phyloP scores from a whole-genome alignment of 208 protist species.

The Leishmania tropica region DNA sequence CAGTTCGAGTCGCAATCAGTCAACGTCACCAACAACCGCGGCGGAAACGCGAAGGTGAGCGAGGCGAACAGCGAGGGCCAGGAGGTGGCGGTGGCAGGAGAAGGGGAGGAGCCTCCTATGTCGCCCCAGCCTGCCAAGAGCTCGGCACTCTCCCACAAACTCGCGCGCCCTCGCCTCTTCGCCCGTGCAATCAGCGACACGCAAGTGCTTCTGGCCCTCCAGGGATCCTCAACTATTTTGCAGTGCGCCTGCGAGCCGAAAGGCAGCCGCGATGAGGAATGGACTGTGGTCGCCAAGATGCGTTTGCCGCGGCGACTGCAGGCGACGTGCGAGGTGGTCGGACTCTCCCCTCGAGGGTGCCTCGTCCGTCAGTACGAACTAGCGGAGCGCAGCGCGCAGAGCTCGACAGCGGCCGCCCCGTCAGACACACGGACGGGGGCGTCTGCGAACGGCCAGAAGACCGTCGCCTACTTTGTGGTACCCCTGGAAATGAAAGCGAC shows the following conservation, averaged over 20 bases:
- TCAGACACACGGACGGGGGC: background rate
- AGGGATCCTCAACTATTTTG: slow-evolving; percentile 26
- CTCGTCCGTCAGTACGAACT: slow-evolving; percentile 14
- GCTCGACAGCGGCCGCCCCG: background rate
- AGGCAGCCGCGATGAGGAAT: slow-evolving; percentile 2
- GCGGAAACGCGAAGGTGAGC: background rate
- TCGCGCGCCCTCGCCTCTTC: slow-evolving; percentile 11
- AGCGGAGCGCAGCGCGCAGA: background rate
- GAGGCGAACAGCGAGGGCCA: background rate
- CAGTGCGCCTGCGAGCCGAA: slow-evolving; percentile 35
- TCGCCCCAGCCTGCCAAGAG: background rate
- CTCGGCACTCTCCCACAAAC: background rate
- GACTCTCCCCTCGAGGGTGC: slow-evolving; percentile 8
- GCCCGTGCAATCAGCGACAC: slow-evolving; percentile 21
- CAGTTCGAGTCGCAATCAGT: slow-evolving; percentile 39
- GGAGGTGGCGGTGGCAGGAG: background rate
- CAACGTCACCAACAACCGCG: background rate
- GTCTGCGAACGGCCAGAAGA: background rate
- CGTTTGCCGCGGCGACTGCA: slow-evolving; percentile 20
- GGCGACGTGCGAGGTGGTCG: slow-evolving; percentile 19
- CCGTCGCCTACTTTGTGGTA: slow-evolving; percentile 15
- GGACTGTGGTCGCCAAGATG: slow-evolving; percentile 27
- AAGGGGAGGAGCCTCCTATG: background rate
- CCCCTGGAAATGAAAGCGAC: slow-evolving; percentile 31
- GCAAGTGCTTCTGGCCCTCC: slow-evolving; percentile 38